These are phyloP conservation scores for Kwoniella sp. DNA, from an alignment of 768 basidiomycete species.

Conservation along the genomic window DNA sequence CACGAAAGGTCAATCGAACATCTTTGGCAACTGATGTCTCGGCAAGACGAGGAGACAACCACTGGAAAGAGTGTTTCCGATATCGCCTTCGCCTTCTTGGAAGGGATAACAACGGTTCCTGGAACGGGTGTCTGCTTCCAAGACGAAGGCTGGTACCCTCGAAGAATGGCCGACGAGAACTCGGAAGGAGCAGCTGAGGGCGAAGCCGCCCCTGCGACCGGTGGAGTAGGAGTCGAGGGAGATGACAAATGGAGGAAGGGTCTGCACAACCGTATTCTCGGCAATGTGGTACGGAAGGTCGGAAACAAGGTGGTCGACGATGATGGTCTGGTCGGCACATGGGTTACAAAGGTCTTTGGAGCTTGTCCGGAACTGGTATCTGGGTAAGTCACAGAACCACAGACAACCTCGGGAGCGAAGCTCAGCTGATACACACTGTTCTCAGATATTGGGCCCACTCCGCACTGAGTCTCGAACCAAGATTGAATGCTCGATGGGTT, in stretches of 20 bases:
- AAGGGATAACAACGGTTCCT: constrained; percentile 77
- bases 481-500: constrained; percentile 66
- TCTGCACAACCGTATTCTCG: constrained; percentile 75
- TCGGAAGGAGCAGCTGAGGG: constrained; percentile 45
- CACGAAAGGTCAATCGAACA: constrained; percentile 50
- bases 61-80: constrained; percentile 64
- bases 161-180: constrained; percentile 61
- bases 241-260: constrained; percentile 41
- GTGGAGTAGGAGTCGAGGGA: constrained; percentile 59
- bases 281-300: constrained; percentile 70
- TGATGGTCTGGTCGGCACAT: constrained; percentile 71
- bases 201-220: constrained; percentile 54
- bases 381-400: constrained; percentile 60
- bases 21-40: constrained; percentile 76
- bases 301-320: constrained; percentile 81
- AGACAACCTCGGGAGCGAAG: background rate
- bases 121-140: constrained; percentile 84
- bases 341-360: constrained; percentile 74
- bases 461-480: constrained; percentile 51
- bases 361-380: constrained; percentile 85
- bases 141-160: constrained; percentile 87
- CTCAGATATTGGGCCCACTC: constrained; percentile 55
- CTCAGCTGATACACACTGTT: constrained; percentile 4
- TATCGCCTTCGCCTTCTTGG: constrained; percentile 81
- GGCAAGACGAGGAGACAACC: constrained; percentile 61